Evolutionary conservation across 495 filamentous ascomycete species (phyloP).

Genomic region (Parachaetomium inaequale): DNA sequence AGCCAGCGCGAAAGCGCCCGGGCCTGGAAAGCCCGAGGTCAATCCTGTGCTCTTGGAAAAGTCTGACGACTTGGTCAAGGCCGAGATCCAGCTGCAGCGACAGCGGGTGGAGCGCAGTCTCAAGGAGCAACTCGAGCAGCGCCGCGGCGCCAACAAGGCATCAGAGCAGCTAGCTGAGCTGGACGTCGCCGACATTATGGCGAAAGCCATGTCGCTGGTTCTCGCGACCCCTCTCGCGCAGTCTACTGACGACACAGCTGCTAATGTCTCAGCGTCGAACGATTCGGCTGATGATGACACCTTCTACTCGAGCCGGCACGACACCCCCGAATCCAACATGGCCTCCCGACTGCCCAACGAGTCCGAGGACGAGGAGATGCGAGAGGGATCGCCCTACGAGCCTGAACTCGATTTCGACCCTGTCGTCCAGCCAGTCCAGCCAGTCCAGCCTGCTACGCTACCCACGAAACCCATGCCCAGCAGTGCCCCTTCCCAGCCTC

Average conservation of each 20-base stretch:
- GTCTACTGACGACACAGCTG: conserved; percentile 55
- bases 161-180: conserved; percentile 65
- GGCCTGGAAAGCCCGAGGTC: conserved; percentile 50
- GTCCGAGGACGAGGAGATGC: conserved; percentile 45
- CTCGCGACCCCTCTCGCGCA: conserved; percentile 36
- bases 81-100: conserved; percentile 76
- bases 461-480: conserved; percentile 13
- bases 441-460: conserved; percentile 4
- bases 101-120: conserved; percentile 74
- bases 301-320: conserved; percentile 84
- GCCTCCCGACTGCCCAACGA: conserved; percentile 41
- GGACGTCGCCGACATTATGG: conserved; percentile 70
- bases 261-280: conserved; percentile 58
- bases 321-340: conserved; percentile 45
- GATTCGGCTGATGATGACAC: conserved; percentile 89
- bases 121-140: conserved; percentile 69
- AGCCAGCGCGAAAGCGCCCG: conserved; percentile 30
- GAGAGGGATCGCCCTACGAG: conserved; percentile 35
- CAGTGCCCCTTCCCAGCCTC: not conserved
- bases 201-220: conserved; percentile 67
- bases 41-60: conserved; percentile 80
- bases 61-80: conserved; percentile 76
- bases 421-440: conserved; percentile 12
- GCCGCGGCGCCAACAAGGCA: conserved; percentile 48
- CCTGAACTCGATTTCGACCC: conserved; percentile 30